A percentile compares a stretch with the other conserved stretches of the same genome.
Evolutionary conservation across 371 early-diverging fungal species (phyloP).

Genomic region (Coemansia sp.): DNA sequence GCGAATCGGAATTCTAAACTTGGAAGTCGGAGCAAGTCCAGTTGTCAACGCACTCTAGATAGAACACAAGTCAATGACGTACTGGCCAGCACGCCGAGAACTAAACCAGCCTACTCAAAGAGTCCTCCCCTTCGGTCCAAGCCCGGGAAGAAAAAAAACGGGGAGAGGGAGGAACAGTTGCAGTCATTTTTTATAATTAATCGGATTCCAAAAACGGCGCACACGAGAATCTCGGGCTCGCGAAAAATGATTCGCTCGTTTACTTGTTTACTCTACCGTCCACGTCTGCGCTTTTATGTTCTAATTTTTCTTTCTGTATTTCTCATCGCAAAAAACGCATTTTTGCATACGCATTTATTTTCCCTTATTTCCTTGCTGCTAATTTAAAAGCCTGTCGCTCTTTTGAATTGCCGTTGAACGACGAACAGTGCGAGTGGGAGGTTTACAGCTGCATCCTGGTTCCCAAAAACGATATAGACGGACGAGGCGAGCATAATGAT

Average conservation of each 20-base stretch:
- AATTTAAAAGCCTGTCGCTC: not conserved
- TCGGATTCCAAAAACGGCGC: not conserved
- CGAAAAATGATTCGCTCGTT: not conserved
- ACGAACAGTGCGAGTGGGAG: too few species aligned
- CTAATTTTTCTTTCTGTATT: conserved; percentile 14
- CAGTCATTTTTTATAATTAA: not conserved
- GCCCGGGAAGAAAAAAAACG: too few species aligned
- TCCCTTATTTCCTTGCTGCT: not conserved
- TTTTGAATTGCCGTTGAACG: too few species aligned
- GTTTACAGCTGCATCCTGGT: too few species aligned
- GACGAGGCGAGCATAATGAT: conserved; percentile 23
- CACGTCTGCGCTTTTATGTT: not conserved
- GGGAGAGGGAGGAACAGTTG: too few species aligned
- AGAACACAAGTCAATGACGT: not conserved
- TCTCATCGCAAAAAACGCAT: conserved; percentile 4
- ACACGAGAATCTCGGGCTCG: not conserved
- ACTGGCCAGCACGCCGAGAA: not conserved
- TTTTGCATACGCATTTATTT: conserved; percentile 1
- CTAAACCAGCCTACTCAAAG: not conserved
- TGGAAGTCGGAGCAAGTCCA: not conserved
- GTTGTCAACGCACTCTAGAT: not conserved
- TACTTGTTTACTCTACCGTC: conserved; percentile 1
- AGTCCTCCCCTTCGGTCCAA: too few species aligned
- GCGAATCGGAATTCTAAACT: not conserved
- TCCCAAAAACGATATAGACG: not conserved